Evolutionary conservation across 2,329 filamentous ascomycete genomes (phyloP).

Genomic region (Rhinocladiella mackenziei): DNA sequence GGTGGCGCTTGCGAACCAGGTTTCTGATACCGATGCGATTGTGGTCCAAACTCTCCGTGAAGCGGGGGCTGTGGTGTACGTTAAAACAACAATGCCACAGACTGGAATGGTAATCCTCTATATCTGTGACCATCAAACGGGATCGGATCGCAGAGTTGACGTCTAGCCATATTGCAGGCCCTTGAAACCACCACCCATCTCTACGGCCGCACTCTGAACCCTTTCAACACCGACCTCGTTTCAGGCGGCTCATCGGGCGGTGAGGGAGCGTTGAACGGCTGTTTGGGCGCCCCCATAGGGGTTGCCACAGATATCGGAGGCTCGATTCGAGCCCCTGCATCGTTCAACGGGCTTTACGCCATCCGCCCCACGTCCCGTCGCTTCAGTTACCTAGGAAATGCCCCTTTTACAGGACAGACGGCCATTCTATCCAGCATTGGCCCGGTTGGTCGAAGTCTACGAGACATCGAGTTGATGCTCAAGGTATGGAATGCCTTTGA

Average conservation of each 20-base stretch:
- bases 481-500: conserved; percentile 14
- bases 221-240: conserved; percentile 55
- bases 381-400: conserved; percentile 46
- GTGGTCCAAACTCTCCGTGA: conserved; percentile 28
- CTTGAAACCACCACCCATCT: conserved; percentile 43
- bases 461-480: conserved; percentile 33
- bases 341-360: conserved; percentile 49
- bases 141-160: neutral
- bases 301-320: conserved; percentile 58
- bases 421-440: conserved; percentile 39
- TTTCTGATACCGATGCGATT: conserved; percentile 1
- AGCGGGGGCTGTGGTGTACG: conserved; percentile 41
- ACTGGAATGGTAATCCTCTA: conserved; percentile 35
- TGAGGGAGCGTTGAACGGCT: conserved; percentile 56
- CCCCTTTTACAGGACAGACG: conserved; percentile 41
- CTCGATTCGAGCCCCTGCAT: conserved; percentile 43
- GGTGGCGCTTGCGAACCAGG: neutral
- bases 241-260: conserved; percentile 64
- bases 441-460: conserved; percentile 40
- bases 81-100: conserved; percentile 51
- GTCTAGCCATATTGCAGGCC: neutral
- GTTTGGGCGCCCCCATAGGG: conserved; percentile 56
- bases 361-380: conserved; percentile 51
- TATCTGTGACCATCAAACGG: neutral
- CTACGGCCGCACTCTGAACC: conserved; percentile 58